These are phyloP conservation scores for Pichia paraexigua DNA, from an alignment of 805 yeast genomes.

Conservation along the genomic window DNA sequence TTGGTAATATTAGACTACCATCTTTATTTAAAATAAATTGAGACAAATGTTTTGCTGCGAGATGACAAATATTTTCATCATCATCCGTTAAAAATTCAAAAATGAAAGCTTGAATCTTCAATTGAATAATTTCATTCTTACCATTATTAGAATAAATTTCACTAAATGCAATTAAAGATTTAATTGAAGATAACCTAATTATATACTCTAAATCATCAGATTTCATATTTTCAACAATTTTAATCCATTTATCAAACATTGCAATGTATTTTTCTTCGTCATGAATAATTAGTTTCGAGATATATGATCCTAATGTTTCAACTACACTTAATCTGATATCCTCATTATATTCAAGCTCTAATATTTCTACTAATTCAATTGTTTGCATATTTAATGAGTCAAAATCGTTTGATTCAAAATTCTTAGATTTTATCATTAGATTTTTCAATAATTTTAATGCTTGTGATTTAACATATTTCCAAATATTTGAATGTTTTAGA, in stretches of 20 bases:
- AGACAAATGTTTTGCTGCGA: slow-evolving; percentile 37
- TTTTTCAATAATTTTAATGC: slow-evolving; percentile 30
- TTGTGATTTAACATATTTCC: slow-evolving; percentile 40
- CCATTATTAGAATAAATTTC: slow-evolving; percentile 5
- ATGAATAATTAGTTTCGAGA: slow-evolving; percentile 12
- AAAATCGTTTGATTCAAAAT: neutral
- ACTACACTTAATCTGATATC: slow-evolving; percentile 39
- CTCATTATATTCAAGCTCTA: slow-evolving; percentile 16
- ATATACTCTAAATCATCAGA: slow-evolving; percentile 39
- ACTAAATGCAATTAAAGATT: slow-evolving; percentile 32
- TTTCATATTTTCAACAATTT: slow-evolving; percentile 22
- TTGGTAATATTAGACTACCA: slow-evolving; percentile 19
- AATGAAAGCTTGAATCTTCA: slow-evolving; percentile 5
- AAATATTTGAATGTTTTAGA: slow-evolving; percentile 18
- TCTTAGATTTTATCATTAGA: slow-evolving; percentile 10
- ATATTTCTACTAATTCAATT: slow-evolving; percentile 20
- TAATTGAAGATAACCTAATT: slow-evolving; percentile 38
- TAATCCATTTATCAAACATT: slow-evolving; percentile 23
- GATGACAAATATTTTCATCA: slow-evolving; percentile 48
- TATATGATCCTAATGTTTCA: slow-evolving; percentile 43
- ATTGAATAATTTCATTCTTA: neutral
- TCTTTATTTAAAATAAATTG: slow-evolving; percentile 19
- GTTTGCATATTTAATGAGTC: slow-evolving; percentile 9
- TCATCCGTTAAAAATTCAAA: slow-evolving; percentile 51
- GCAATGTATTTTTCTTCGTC: slow-evolving; percentile 5